phyloP scores from a whole-genome alignment of 148 eudicot genomes.

The Spergularia marina region DNA sequence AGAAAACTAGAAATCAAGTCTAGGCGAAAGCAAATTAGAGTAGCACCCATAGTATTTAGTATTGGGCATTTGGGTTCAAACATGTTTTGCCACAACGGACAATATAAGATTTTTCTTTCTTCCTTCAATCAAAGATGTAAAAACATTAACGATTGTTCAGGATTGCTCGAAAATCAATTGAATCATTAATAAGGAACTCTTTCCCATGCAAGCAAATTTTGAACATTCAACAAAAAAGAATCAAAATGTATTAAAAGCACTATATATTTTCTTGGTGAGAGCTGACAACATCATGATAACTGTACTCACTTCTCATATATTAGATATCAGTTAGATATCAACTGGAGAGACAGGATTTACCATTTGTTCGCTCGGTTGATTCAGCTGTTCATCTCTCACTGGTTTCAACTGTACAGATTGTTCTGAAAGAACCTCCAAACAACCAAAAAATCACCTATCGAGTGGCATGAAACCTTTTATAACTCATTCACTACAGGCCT shows the following conservation, averaged over 20 bases:
- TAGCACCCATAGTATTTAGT: neutral
- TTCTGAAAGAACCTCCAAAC: slow-evolving; percentile 23
- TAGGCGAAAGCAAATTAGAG: neutral
- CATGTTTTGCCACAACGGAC: neutral
- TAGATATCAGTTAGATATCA: slow-evolving; percentile 11
- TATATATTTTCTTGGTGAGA: slow-evolving; percentile 19
- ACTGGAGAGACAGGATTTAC: slow-evolving; percentile 22
- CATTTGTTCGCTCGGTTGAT: slow-evolving; percentile 18
- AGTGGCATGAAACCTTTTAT: slow-evolving; percentile 16
- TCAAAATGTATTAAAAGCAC: slow-evolving; percentile 30
- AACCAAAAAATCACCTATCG: slow-evolving; percentile 24
- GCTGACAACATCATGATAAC: slow-evolving; percentile 23
- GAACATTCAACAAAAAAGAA: slow-evolving; percentile 23
- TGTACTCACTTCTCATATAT: slow-evolving; percentile 26
- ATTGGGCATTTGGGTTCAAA: too few relatives aligned
- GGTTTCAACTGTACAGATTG: slow-evolving; percentile 31
- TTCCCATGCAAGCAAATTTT: slow-evolving; percentile 27
- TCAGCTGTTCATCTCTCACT: slow-evolving; percentile 12
- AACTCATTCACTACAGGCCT: slow-evolving; percentile 1
- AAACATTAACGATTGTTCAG: slow-evolving; percentile 11
- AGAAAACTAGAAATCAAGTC: neutral
- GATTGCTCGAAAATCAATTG: slow-evolving; percentile 6
- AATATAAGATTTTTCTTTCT: neutral
- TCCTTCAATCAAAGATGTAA: neutral
- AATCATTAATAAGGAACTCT: slow-evolving; percentile 14